Evolutionary conservation across 371 early-diverging fungal species (phyloP).

Genomic region (Neoconidiobolus thromboides): DNA sequence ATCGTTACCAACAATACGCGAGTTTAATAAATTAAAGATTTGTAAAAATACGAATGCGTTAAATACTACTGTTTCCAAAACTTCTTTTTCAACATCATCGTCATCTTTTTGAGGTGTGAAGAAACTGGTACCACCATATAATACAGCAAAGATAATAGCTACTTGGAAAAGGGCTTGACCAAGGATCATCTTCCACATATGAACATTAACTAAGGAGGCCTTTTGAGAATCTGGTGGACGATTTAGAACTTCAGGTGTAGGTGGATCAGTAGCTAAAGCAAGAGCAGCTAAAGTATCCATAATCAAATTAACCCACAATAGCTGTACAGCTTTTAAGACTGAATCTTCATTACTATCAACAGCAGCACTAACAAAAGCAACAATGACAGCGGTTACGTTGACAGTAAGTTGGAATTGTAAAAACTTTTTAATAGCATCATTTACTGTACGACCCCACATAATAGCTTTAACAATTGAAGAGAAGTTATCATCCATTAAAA

Average conservation of each 20-base stretch:
- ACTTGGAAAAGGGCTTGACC: slow-evolving; percentile 76
- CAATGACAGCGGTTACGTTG: slow-evolving; percentile 48
- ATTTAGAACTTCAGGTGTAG: slow-evolving; percentile 35
- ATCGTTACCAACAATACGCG: slow-evolving; percentile 47
- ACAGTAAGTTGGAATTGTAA: slow-evolving; percentile 63
- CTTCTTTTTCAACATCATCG: slow-evolving; percentile 16
- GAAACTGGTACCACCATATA: slow-evolving; percentile 26
- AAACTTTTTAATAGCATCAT: slow-evolving; percentile 63
- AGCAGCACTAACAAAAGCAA: slow-evolving; percentile 40
- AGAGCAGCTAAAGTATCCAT: slow-evolving; percentile 67
- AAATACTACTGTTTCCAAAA: slow-evolving; percentile 71
- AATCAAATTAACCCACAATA: slow-evolving; percentile 71
- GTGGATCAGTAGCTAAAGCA: slow-evolving; percentile 55
- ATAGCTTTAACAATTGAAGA: slow-evolving; percentile 53
- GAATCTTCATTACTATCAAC: slow-evolving; percentile 14
- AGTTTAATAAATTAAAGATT: slow-evolving; percentile 83
- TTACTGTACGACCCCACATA: slow-evolving; percentile 62
- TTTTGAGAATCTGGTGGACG: slow-evolving; percentile 36
- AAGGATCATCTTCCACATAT: slow-evolving; percentile 78
- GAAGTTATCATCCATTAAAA: slow-evolving; percentile 67
- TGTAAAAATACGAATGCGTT: slow-evolving; percentile 91
- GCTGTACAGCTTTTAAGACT: slow-evolving; percentile 45
- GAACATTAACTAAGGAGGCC: slow-evolving; percentile 33
- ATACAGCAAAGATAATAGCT: slow-evolving; percentile 24
- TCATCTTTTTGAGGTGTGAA: slow-evolving; percentile 22